Evolutionary conservation across 139 green algal genomes (phyloP), one percentile per base, ranked within the genome.

Genomic region (Picochlorum sp.): DNA sequence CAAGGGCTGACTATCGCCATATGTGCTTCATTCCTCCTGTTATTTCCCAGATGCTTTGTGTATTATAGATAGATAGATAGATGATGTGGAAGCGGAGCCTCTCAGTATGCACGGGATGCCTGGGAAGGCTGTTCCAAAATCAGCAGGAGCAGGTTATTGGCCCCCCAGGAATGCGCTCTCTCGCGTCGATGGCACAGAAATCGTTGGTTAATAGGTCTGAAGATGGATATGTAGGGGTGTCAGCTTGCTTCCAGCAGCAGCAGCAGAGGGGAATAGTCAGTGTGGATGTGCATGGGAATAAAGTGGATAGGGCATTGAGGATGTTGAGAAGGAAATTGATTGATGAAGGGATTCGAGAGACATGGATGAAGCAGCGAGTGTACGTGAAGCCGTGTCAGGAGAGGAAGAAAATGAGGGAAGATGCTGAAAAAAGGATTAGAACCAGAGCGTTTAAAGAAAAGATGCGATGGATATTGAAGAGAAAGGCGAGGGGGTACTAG

Each of bases 391-490:
- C 75, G 23, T 58, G 49, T 26, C 63, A 81, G 41, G 60, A 64
- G 34, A 64, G 75, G 10, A 76, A 74, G 9, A 16, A 64, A 32
- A 57, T 46, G 15, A 51, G 51, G 5, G 58, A 41, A 14, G 41
- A 68, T 24, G 67, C 75, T 0, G 8, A 62, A 2, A 60, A 59
- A 23, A 58, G 62, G 18, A 34, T 68, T 21, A 56, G 54, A 15
- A 68, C 61, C 2, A 26, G 58, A n/a, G 65, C 57, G 24, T 82
- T 82, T 41, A 71, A 63, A 26, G 54, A 45, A 15, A 78, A 74
- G 62, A 56, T 82, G 51, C 30, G 58, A 4, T 82, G 75, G 64
- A 74, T 77, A 18, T 61, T 82, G 66, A 62, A 66, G 16, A 62
- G 71, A 10, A 71, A 71, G n/a, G 18, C 21, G 21, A 44, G 71